Base-by-base conservation (phyloP, 345 rosid species). In the Eutrema japonicum region DNA sequence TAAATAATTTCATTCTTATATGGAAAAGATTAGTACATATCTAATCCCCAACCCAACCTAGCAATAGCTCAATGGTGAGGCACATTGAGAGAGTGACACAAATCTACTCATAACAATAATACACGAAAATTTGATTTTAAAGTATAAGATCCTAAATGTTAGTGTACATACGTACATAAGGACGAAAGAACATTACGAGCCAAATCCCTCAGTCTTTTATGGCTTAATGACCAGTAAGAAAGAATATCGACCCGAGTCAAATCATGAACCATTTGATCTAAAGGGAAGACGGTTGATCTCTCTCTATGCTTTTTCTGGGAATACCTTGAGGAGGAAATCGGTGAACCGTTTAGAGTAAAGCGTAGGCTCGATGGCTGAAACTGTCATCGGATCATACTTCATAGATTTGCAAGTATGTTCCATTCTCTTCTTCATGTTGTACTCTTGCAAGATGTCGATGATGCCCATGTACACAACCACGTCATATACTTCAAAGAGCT, bases 391-490 rank as follows among this genome's bases (percentile, higher is more conserved):
- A 65, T 95, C 88, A 45, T 67, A 84, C 42, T 77, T 78, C 74
- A 89, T 53, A 2, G 97, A 89, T 74, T 95, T 95, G 80, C 72
- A 87, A 6, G 83, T 80, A 66, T 79, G 83, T 83, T 95, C 97
- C 0, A 83, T 70, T 78, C 77, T 89, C 81, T 95, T 95, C 77
- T 78, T 89, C 82, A 80, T 55, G 67, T 85, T 95, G 83, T 95
- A 95, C 58, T 84, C 87, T 84, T 95, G 99, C 67, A 95, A 60
- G 71, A 95, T 85, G 78, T 95, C 97, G 14, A 91, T 91, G 56
- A 92, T 77, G 50, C 99, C 99, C 96, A 92, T 88, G 82, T 87
- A 95, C 14, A 95, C 87, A 66, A 95, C 96, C 26, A 95, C 97
- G 42, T 95, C 96, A 22, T 86, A 89, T 26, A 95, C 85, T 86